Conservation (phyloP, 768 basidiomycete species). For the Leccinum uliginosum region DNA sequence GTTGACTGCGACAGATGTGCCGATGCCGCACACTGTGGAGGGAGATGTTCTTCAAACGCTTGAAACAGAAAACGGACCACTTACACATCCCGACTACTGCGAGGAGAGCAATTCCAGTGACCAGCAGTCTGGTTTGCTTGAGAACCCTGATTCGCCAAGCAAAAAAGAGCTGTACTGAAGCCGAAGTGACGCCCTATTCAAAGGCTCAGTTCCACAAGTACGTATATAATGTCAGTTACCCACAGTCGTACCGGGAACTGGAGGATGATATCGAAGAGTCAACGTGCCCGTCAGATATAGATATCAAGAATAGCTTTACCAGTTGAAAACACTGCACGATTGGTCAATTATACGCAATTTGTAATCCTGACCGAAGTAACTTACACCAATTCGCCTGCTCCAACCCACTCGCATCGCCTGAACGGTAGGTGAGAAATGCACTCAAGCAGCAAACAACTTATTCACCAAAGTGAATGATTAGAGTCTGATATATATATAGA, state of each 20-base stretch:
- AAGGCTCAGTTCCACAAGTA: background rate
- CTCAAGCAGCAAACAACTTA: background rate
- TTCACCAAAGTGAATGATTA: constrained; percentile 26
- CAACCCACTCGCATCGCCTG: constrained; percentile 16
- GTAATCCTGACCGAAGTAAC: background rate
- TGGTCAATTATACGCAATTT: background rate
- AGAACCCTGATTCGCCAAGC: constrained; percentile 26
- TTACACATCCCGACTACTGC: constrained; percentile 19
- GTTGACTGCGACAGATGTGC: constrained; percentile 27
- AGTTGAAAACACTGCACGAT: constrained; percentile 27
- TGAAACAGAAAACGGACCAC: background rate
- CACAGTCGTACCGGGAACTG: constrained; percentile 25
- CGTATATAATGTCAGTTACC: background rate
- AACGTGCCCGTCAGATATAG: background rate
- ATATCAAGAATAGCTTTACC: constrained; percentile 7
- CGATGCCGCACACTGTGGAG: constrained; percentile 28
- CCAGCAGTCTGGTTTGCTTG: constrained; percentile 7
- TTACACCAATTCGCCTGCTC: constrained; percentile 21
- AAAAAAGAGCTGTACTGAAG: constrained; percentile 27
- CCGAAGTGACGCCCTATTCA: constrained; percentile 23
- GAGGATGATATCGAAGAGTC: background rate
- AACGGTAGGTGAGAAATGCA: background rate
- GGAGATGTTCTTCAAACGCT: constrained; percentile 1
- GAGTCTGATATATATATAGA: constrained; percentile 22
- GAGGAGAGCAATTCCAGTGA: constrained; percentile 10